Evolutionary conservation across 2,329 filamentous ascomycete species (phyloP), one percentile per base, ranked within the genome.

Genomic region (Colletotrichum tamarilloi): DNA sequence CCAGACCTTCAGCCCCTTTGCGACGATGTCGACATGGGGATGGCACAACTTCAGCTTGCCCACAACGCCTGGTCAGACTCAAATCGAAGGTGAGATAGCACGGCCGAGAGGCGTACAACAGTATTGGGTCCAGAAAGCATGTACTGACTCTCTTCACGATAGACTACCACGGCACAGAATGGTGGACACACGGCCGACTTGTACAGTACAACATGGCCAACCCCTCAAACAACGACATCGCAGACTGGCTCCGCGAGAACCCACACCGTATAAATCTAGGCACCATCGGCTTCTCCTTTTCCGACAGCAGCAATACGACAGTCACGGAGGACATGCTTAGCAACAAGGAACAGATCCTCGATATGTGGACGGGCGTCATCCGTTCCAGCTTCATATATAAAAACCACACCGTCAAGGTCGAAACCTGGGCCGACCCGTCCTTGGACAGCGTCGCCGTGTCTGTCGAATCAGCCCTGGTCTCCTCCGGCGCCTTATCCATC

Each of bases 261-360:
- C 87, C 87, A 0, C 87, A 89, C 75, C 81, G 87, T 6, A 79
- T 88, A 22, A 89, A 89, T 72, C 75, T 89, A 1, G 87, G 82
- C 3, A 83, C 81, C 3, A 81, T 89, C 11, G 87, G 87, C 4
- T 77, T 89, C 35, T 82, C 81, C 68, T 89, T 87, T 74, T 79
- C 80, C 3, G 81, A 77, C 1, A 56, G 71, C 0, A 79, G 83
- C 71, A 38, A 16, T 1, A 24, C 38, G 28, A 26, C 53, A 6
- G 42, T 35, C 14, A 83, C 79, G 1, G 86, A 88, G 72, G 77
- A 81, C 19, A 77, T 81, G 16, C 77, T 89, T 5, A 63, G 77
- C 35, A 75, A 81, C 9, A 86, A 83, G 75, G 77, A 75, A 0
- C 87, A 89, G 73, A 78, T 77, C 6, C 79, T 88, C 22, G 86